Evolutionary conservation across 352 stramenopile species (phyloP), one percentile per base, ranked within the genome.

Genomic region (Pythium myriotylum): DNA sequence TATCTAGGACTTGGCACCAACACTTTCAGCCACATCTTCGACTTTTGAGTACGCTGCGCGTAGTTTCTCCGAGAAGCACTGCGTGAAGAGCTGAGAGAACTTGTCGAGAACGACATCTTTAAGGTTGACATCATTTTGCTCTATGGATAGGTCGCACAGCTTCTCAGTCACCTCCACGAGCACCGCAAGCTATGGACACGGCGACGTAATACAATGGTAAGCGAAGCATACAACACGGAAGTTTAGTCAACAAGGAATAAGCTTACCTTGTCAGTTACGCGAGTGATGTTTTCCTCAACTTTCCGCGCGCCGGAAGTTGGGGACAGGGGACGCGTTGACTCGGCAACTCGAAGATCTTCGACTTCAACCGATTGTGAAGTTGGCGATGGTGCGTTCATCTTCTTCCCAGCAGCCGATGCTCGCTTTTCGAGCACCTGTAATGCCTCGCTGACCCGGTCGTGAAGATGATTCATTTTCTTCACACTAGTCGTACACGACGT

Each of bases 41-140:
- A 86, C 77, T 48, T 89, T 88, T 8, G 70, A 71, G 65, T 87
- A 90, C 26, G 84, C 69, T 0, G 67, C 64, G 27, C 74, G 67
- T 16, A 89, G 52, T 47, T 86, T 88, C 32, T 91, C 78, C 9
- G 79, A 85, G 64, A 93, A 94, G 59, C 82, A 94, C 26, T 90
- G 77, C 17, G 82, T 87, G 64, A 92, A 91, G 12, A 86, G 63
- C 41, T 83, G 70, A 9, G 73, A 81, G 22, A 90, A 63, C 57
- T 86, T 82, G 56, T 79, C 77, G 27, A 90, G 56, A 33, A 92
- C 72, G 3, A 89, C 72, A 46, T 91, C 77, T 64, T 94, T 92
- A 4, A 92, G 47, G 47, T 79, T 86, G 47, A 86, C 62, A 26
- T 93, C 81, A 53, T 86, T 82, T 48, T 94, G 79, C 63, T 91